A percentile compares a stretch with the other conserved stretches of the same genome.
These are phyloP conservation scores for Ustilago bromivora DNA, from an alignment of 1,284 basidiomycete genomes.

Conservation along the genomic window DNA sequence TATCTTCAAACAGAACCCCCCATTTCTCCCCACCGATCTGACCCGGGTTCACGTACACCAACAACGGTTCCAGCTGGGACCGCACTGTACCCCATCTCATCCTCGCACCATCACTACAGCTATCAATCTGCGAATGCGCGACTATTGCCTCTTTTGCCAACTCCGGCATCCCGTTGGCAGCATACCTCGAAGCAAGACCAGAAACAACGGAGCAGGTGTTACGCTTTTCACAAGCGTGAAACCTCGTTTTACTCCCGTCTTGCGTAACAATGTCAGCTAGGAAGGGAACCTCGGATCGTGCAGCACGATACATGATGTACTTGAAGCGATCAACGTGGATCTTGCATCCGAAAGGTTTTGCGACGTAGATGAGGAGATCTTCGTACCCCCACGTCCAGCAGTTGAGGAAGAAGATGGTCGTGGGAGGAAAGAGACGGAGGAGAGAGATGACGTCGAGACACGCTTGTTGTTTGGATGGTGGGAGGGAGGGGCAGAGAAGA, in stretches of 20 bases:
- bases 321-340: slow-evolving; percentile 93
- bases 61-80: slow-evolving; percentile 29
- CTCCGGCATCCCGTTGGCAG: not conserved
- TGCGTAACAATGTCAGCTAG: slow-evolving; percentile 77
- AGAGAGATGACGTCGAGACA: slow-evolving; percentile 77
- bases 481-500: slow-evolving; percentile 22
- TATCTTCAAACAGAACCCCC: slow-evolving; percentile 75
- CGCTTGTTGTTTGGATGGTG: slow-evolving; percentile 51
- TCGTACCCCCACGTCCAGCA: slow-evolving; percentile 87
- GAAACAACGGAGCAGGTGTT: slow-evolving; percentile 74
- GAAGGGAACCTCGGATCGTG: slow-evolving; percentile 75
- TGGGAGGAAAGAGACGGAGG: slow-evolving; percentile 72
- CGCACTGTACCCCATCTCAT: slow-evolving; percentile 32
- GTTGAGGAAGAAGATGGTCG: slow-evolving; percentile 86
- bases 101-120: slow-evolving; percentile 21
- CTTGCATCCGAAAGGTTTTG: slow-evolving; percentile 71
- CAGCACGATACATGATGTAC: slow-evolving; percentile 75
- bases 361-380: slow-evolving; percentile 47
- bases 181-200: slow-evolving; percentile 27
- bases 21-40: slow-evolving; percentile 73
- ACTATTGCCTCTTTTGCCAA: slow-evolving; percentile 28
- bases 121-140: slow-evolving; percentile 34
- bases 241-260: slow-evolving; percentile 77
- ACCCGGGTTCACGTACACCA: slow-evolving; percentile 54
- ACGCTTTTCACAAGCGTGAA: slow-evolving; percentile 90